phyloP scores from a whole-genome alignment of 1,139 yeast genomes.

The Geotrichum aggregatum region DNA sequence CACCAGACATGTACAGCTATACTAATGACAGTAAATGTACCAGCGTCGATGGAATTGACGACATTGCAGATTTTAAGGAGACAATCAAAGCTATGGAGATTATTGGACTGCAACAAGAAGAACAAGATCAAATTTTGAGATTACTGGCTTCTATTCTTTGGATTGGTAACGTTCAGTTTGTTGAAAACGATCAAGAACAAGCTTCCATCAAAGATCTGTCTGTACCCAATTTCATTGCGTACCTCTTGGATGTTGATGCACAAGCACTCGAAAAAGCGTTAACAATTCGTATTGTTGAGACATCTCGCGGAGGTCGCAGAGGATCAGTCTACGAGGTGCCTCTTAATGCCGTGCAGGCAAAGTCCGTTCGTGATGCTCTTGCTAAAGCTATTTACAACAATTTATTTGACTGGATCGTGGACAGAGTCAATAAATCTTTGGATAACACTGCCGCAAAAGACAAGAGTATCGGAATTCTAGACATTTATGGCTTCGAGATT shows the following conservation, averaged over 20 bases:
- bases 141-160: conserved; percentile 81
- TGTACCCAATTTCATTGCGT: conserved; percentile 91
- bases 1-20: conserved; percentile 86
- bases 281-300: conserved; percentile 79
- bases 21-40: conserved; percentile 87
- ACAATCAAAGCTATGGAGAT: conserved; percentile 82
- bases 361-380: conserved; percentile 89
- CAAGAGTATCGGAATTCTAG: conserved; percentile 88
- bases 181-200: conserved; percentile 78
- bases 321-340: conserved; percentile 96
- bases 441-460: conserved; percentile 48
- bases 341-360: conserved; percentile 84
- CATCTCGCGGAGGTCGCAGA: conserved; percentile 71
- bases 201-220: conserved; percentile 76
- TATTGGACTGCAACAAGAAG: conserved; percentile 75
- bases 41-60: conserved; percentile 81
- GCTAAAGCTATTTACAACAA: conserved; percentile 94
- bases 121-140: conserved; percentile 87
- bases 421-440: conserved; percentile 76
- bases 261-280: conserved; percentile 63
- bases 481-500: conserved; percentile 97
- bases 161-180: conserved; percentile 88
- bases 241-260: conserved; percentile 76
- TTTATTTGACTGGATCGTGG: conserved; percentile 96
- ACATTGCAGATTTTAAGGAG: conserved; percentile 68